Conservation (phyloP, 1,284 basidiomycete genomes). For the Melampsora abietis-canadensis region DNA sequence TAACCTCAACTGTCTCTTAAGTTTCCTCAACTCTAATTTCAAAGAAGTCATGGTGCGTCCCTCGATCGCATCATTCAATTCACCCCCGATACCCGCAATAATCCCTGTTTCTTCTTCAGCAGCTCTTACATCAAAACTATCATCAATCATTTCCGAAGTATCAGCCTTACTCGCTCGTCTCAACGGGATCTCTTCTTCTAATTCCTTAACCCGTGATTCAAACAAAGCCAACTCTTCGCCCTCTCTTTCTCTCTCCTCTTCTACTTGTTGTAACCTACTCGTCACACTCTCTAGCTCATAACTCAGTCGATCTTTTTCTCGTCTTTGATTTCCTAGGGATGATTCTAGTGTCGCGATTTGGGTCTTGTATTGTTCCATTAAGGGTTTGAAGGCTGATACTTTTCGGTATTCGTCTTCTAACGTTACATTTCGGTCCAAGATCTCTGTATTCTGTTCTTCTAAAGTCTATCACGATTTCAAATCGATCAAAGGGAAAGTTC, state of each 20-base stretch:
- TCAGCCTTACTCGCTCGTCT: slow-evolving; percentile 21
- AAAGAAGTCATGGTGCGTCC: slow-evolving; percentile 40
- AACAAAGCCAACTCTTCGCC: slow-evolving; percentile 49
- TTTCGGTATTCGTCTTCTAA: slow-evolving; percentile 87
- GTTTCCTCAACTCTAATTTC: slow-evolving; percentile 36
- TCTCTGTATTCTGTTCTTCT: slow-evolving; percentile 84
- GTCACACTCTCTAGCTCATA: slow-evolving; percentile 73
- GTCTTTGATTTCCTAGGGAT: slow-evolving; percentile 63
- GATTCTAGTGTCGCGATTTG: slow-evolving; percentile 78
- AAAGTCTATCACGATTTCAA: slow-evolving; percentile 60
- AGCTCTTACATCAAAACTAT: slow-evolving; percentile 31
- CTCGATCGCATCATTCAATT: slow-evolving; percentile 37
- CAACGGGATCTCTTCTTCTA: slow-evolving; percentile 38
- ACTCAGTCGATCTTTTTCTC: slow-evolving; percentile 68
- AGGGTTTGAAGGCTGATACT: slow-evolving; percentile 76
- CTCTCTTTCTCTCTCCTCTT: slow-evolving; percentile 40
- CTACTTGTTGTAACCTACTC: slow-evolving; percentile 62
- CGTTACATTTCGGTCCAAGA: slow-evolving; percentile 84
- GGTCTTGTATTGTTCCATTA: slow-evolving; percentile 87
- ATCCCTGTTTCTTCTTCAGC: slow-evolving; percentile 38
- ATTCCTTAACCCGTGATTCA: slow-evolving; percentile 38
- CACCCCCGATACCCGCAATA: slow-evolving; percentile 30
- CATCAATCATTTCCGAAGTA: slow-evolving; percentile 2
- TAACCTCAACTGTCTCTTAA: slow-evolving; percentile 32
- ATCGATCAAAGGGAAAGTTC: not conserved